Conservation (phyloP, 1,284 basidiomycete genomes). For the Apiotrichum gracile region DNA sequence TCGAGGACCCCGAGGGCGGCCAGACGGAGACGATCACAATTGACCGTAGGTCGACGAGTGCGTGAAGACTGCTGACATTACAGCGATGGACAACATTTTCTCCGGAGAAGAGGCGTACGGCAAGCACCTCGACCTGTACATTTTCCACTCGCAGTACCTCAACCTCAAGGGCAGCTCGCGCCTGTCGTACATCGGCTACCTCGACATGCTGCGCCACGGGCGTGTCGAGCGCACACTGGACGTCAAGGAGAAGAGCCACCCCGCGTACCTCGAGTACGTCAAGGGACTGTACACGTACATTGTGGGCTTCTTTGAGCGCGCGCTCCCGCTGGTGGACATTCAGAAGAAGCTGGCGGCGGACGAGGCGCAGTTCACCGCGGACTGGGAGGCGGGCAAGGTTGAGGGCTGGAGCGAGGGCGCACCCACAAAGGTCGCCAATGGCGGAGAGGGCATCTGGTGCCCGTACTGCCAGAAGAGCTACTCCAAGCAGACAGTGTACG, state of each 20-base stretch:
- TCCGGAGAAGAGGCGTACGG: constrained; percentile 95
- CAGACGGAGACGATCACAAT: constrained; percentile 60
- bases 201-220: constrained; percentile 62
- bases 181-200: constrained; percentile 82
- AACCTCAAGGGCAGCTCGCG: constrained; percentile 79
- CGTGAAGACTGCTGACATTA: constrained; percentile 27
- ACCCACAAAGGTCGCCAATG: constrained; percentile 5
- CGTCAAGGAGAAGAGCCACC: constrained; percentile 63
- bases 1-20: constrained; percentile 50
- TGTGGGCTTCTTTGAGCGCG: constrained; percentile 76
- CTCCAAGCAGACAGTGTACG: constrained; percentile 95
- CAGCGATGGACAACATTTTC: constrained; percentile 84
- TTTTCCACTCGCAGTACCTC: constrained; percentile 79
- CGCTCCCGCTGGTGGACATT: constrained; percentile 79
- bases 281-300: constrained; percentile 76
- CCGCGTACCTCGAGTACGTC: constrained; percentile 81
- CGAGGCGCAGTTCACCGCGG: constrained; percentile 63
- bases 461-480: constrained; percentile 88
- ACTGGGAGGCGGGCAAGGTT: constrained; percentile 74
- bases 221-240: constrained; percentile 58
- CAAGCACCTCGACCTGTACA: constrained; percentile 87
- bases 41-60: constrained; percentile 36
- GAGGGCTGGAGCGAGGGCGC: constrained; percentile 68
- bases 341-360: constrained; percentile 62
- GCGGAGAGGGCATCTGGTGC: constrained; percentile 77